Evolutionary conservation across 805 yeast genomes (phyloP), one percentile per base, ranked within the genome.

Genomic region (Pichia exigua): DNA sequence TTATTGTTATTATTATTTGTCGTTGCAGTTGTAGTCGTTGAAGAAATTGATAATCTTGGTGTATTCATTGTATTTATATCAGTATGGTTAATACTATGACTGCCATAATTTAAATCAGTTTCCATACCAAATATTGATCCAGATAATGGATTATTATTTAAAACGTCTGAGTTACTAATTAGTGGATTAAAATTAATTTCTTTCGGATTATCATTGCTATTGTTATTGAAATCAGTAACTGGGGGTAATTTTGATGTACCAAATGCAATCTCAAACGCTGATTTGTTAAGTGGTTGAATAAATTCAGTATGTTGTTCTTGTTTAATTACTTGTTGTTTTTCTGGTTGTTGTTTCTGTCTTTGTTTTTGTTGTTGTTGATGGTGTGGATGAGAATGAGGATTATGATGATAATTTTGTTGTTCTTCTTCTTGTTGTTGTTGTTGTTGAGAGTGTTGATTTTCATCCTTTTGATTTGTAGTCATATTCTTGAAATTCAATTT

Each of bases 181-280:
- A 39, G 27, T 6, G 53, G 47, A 40, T 46, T 52, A 17, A 40
- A 47, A 24, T 49, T 50, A 24, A 52, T 48, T 39, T 47, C 51
- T 26, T 49, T 48, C 21, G 49, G 20, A 42, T 45, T 46, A 27
- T 45, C 44, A 26, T 51, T 54, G 32, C 39, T 46, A 27, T 47
- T 46, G 35, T 53, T 53, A 8, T 53, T 60, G 50, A 53, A 65
- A 54, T 66, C 70, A 10, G 70, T 66, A 38, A 66, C 70, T 4
- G 70, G 70, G 2, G 70, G 70, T 47, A 66, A 55, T 44, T 65
- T 66, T 4, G 70, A 64, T 2, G 70, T 66, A 54, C 70, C 70
- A 55, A 66, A 66, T 17, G 70, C 70, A 52, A 66, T 66, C 40
- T 65, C 70, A 51, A 66, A 66, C 3, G 70, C 70, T 2, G 54